Conservation (phyloP, 805 yeast species). For the Candida koratica region DNA sequence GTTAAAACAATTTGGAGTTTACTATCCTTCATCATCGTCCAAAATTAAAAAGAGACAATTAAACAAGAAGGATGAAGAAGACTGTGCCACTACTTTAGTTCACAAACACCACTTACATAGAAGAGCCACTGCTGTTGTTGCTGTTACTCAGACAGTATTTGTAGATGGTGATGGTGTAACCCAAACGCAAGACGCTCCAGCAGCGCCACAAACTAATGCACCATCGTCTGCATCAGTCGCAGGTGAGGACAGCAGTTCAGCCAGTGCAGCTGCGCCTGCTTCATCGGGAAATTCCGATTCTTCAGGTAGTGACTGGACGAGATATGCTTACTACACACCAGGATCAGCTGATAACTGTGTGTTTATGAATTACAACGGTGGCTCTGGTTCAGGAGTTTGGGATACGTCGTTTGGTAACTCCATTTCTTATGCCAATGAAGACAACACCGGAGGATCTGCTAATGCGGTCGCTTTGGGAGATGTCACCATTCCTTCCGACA, state of each 20-base stretch:
- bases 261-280: slow-evolving; percentile 19
- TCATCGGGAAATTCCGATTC: slow-evolving; percentile 19
- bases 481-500: slow-evolving; percentile 64
- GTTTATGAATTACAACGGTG: slow-evolving; percentile 88
- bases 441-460: slow-evolving; percentile 71
- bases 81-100: slow-evolving; percentile 44
- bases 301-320: slow-evolving; percentile 60
- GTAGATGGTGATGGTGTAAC: slow-evolving; percentile 58
- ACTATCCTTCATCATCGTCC: slow-evolving; percentile 54
- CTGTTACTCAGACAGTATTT: slow-evolving; percentile 74
- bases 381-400: slow-evolving; percentile 87
- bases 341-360: slow-evolving; percentile 68
- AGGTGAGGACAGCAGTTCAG: slow-evolving; percentile 24
- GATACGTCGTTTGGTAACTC: slow-evolving; percentile 88
- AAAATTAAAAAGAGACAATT: slow-evolving; percentile 39
- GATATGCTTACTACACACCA: slow-evolving; percentile 71
- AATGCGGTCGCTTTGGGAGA: slow-evolving; percentile 66
- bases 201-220: slow-evolving; percentile 10
- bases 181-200: slow-evolving; percentile 19
- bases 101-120: slow-evolving; percentile 49
- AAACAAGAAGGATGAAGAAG: slow-evolving; percentile 26
- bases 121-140: slow-evolving; percentile 61
- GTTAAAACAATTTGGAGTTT: slow-evolving; percentile 83
- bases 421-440: slow-evolving; percentile 73
- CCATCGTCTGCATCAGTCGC: slow-evolving; percentile 19